A percentile compares a stretch with the other conserved stretches of the same genome.
phyloP scores from a whole-genome alignment of 768 basidiomycete genomes.

The Basidioascus undulatus region DNA sequence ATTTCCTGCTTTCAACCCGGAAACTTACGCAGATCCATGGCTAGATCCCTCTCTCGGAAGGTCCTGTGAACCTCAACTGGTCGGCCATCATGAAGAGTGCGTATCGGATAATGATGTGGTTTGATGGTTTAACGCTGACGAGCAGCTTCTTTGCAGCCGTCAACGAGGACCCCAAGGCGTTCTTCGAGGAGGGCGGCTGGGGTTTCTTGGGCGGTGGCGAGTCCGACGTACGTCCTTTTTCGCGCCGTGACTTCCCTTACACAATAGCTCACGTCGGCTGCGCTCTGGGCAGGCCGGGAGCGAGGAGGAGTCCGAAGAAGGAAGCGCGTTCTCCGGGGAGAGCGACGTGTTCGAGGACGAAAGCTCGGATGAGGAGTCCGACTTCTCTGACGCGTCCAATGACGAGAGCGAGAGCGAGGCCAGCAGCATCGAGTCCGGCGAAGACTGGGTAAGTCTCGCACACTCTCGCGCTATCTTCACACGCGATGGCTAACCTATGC shows the following conservation, averaged over 20 bases:
- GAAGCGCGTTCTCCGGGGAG: constrained; percentile 16
- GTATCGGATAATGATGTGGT: constrained; percentile 1
- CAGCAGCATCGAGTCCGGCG: constrained; percentile 38
- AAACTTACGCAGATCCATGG: constrained; percentile 49
- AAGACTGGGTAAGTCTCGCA: constrained; percentile 36
- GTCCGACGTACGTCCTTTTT: constrained; percentile 28
- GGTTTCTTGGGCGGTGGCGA: constrained; percentile 50
- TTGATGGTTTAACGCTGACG: background rate
- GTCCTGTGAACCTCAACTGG: constrained; percentile 95
- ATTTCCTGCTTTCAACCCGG: background rate
- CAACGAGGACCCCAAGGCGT: constrained; percentile 82
- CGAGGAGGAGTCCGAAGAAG: constrained; percentile 24
- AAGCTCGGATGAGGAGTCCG: constrained; percentile 21
- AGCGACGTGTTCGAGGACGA: constrained; percentile 24
- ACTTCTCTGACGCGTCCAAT: constrained; percentile 21
- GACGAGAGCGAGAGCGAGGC: constrained; percentile 34
- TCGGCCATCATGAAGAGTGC: constrained; percentile 71
- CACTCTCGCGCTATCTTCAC: constrained; percentile 6
- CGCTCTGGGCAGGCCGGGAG: constrained; percentile 2
- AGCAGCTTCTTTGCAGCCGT: too few species aligned
- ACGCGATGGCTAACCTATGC: constrained; percentile 1
- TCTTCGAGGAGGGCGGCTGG: constrained; percentile 96
- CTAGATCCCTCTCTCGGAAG: constrained; percentile 85
- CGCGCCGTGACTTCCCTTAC: background rate
- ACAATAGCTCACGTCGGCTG: background rate